Evolutionary conservation across 805 yeast species (phyloP), one percentile per base, ranked within the genome.

Genomic region (Komagataella kurtzmanii): DNA sequence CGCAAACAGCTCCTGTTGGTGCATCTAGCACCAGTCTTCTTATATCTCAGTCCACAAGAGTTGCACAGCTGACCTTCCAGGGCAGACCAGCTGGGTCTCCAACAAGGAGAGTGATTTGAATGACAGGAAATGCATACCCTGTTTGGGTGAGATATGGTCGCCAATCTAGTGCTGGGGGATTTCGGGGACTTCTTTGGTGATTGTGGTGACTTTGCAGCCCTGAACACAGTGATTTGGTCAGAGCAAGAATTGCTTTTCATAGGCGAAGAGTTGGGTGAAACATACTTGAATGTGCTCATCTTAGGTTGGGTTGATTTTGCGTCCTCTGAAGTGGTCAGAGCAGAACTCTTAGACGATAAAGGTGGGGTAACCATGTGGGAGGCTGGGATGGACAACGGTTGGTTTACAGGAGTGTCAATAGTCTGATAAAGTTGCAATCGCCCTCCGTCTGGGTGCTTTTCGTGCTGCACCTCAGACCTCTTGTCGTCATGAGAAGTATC

Each of bases 71-170:
- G 98, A n/a, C 97, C 98, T 55, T 85, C 88, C 57, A 81, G 73
- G 24, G 81, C 73, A 3, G 91, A 82, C 99, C 99, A 91, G 4
- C 95, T 85, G 1, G 99, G 99, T 63, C 99, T 79, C 99, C 99
- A 91, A 67, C 99, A 91, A 3, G 99, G 99, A 5, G 95, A 86
- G 58, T 86, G 93, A 52, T 82, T 84, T 1, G 93, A 80, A 6
- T 89, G 88, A 68, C 99, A 91, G 5, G 97, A 88, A 24, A 91
- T 81, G 63, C 99, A 91, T 51, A 76, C 77, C 57, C 96, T 75
- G 10, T 68, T 64, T 40, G 50, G 12, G 12, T 30, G 40, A 30
- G 40, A 30, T 30, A 30, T 30, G 14, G 40, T 30, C 14, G 40
- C 14, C 12, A 30, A 30, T 30, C 40, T 30, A 14, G 50, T 61